Evolutionary conservation across 164 flowering plant species (phyloP).

Genomic region (Vitis labrusca): DNA sequence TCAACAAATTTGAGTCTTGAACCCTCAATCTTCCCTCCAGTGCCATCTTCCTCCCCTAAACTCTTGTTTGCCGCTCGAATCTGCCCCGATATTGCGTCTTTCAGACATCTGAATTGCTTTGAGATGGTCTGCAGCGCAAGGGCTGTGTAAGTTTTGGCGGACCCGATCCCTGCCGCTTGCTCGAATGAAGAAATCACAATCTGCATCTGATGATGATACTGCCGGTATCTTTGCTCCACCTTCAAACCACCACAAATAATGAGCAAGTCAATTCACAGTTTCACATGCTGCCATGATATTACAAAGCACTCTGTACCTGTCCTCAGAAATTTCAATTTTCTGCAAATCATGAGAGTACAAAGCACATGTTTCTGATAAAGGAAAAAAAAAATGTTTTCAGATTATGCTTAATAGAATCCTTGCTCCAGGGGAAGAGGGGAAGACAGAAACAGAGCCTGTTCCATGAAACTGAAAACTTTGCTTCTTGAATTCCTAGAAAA

Average conservation of each 20-base stretch:
- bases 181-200: constrained; percentile 76
- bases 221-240: constrained; percentile 97
- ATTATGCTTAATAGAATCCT: no score
- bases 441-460: no score
- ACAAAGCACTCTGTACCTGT: no score
- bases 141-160: constrained; percentile 88
- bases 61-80: constrained; percentile 58
- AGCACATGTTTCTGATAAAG: no score
- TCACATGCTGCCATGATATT: no score
- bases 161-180: constrained; percentile 81
- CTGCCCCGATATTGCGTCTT: constrained; percentile 77
- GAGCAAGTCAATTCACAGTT: background rate
- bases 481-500: no score
- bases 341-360: no score
- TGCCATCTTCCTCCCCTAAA: constrained; percentile 74
- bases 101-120: constrained; percentile 85
- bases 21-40: constrained; percentile 53
- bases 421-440: no score
- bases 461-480: no score
- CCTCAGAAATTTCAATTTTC: no score
- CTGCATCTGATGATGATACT: constrained; percentile 96
- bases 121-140: constrained; percentile 90
- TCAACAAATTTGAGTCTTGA: constrained; percentile 82
- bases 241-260: constrained; percentile 21
- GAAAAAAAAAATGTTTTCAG: no score